Base-by-base conservation (phyloP, 2,329 filamentous ascomycete species). In the Furcasterigmium sp. region DNA sequence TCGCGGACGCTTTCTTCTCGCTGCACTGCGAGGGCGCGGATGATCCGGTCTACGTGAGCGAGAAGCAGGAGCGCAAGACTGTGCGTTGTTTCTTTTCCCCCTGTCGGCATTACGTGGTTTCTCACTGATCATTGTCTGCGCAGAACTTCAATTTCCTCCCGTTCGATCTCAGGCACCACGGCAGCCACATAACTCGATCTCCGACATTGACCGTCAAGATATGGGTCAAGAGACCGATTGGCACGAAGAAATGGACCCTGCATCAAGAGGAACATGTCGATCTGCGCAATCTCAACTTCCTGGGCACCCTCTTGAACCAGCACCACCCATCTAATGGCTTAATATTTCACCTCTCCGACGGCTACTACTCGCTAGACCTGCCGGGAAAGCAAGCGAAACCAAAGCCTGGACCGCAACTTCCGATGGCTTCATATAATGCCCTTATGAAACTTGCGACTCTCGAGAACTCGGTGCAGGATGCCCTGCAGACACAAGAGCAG, bases 1-100 rank as follows among this genome's bases (percentile, higher is more conserved):
- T 93, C 64, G 88, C 84, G n/a, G 86, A 96, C 64, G 82, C 84
- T 14, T 96, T 95, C 73, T 93, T 95, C 62, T 87, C 88, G 3
- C 60, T 96, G 41, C 91, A 96, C 61, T 78, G 83, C 37, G 69
- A 78, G 2, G 77, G 68, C 4, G 65, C 80, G 41, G 64, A 74
- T 37, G 83, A 88, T 14, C 90, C 91, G 0, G 68, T 96, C n/a
- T 96, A 96, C 61, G 79, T 95, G 54, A 95, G 90, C 57, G 91
- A 97, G 65, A 73, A 85, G 18, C 78, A 83, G 21, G 78, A 85
- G 53, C 81, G 82, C 56, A 82, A 87, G n/a, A 90, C 89, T 65
- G 75, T 78, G 64, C 35, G 59, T 43, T 26, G 32, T 15, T 17
- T 34, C n/a, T 14, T 18, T 11, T 3, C 21, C 15, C 4, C n/a